These are phyloP conservation scores for Aspergillus sparsus DNA, from an alignment of 495 filamentous ascomycete species.

Conservation along the genomic window DNA sequence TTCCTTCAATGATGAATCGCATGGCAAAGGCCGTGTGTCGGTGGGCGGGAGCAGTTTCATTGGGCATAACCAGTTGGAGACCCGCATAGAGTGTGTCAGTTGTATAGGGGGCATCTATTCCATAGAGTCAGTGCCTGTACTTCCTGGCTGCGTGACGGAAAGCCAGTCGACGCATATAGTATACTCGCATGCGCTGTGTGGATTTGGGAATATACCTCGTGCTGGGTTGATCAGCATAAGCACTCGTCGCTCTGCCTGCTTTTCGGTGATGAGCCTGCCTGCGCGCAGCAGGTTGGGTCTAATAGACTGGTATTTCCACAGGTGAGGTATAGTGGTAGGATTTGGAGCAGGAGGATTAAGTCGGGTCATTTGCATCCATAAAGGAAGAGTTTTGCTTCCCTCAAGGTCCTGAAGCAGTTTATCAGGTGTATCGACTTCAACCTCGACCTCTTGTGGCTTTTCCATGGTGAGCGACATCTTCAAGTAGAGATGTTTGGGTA, in stretches of 20 bases:
- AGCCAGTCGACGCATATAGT: no score
- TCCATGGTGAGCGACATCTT: not conserved
- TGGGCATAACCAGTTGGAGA: constrained; percentile 52
- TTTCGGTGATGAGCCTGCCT: constrained; percentile 41
- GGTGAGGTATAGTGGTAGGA: constrained; percentile 37
- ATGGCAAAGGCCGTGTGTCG: constrained; percentile 53
- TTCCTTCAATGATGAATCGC: constrained; percentile 53
- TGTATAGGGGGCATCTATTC: constrained; percentile 46
- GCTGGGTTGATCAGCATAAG: constrained; percentile 52
- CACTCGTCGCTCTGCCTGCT: constrained; percentile 49
- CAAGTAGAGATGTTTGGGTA: no score
- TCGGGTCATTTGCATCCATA: constrained; percentile 49
- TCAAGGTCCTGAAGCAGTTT: constrained; percentile 28
- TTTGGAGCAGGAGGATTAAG: constrained; percentile 47
- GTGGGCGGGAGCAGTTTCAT: constrained; percentile 51
- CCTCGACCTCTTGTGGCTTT: not conserved
- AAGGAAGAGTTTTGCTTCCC: constrained; percentile 32
- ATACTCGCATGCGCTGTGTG: not conserved
- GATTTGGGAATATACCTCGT: constrained; percentile 31
- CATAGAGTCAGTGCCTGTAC: not conserved
- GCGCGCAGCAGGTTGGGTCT: constrained; percentile 42
- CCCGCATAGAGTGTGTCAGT: constrained; percentile 55
- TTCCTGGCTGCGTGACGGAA: no score
- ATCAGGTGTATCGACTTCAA: constrained; percentile 25
- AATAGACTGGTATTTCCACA: constrained; percentile 47